phyloP scores from a whole-genome alignment of 768 basidiomycete genomes.

The Cubamyces lactineus region DNA sequence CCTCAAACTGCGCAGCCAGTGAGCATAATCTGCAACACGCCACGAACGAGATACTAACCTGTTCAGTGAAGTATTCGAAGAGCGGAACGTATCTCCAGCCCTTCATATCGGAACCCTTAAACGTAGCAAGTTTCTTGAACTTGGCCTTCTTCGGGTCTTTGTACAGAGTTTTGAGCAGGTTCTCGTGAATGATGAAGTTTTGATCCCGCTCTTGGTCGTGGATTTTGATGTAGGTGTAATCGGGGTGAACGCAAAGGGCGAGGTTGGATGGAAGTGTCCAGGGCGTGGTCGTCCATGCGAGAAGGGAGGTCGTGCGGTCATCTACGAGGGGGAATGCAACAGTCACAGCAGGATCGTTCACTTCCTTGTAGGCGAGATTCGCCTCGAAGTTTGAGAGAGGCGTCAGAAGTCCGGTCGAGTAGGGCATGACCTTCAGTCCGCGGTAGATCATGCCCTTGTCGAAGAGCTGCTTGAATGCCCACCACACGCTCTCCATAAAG shows the following conservation, averaged over 20 bases:
- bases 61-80: conserved; percentile 96
- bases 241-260: conserved; percentile 93
- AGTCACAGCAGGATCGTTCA: conserved; percentile 94
- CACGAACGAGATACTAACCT: conserved; percentile 53
- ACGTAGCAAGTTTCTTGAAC: conserved; percentile 87
- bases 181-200: conserved; percentile 92
- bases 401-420: conserved; percentile 94
- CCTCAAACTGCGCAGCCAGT: conserved; percentile 68
- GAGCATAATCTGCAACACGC: not conserved
- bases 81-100: conserved; percentile 95
- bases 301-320: conserved; percentile 84
- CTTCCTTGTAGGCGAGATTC: conserved; percentile 87
- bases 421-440: conserved; percentile 95
- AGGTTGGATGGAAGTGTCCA: conserved; percentile 98
- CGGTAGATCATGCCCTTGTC: conserved; percentile 92
- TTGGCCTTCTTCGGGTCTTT: conserved; percentile 98
- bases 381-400: conserved; percentile 98
- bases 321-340: conserved; percentile 92
- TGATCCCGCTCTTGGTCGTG: conserved; percentile 84
- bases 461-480: conserved; percentile 96
- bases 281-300: conserved; percentile 99
- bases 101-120: conserved; percentile 91
- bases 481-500: conserved; percentile 99
- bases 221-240: conserved; percentile 95
- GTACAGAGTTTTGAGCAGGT: conserved; percentile 84